A percentile compares a stretch with the other conserved stretches of the same genome.
Conservation (phyloP, 345 rosid species). For the Rhizophora mangle region DNA sequence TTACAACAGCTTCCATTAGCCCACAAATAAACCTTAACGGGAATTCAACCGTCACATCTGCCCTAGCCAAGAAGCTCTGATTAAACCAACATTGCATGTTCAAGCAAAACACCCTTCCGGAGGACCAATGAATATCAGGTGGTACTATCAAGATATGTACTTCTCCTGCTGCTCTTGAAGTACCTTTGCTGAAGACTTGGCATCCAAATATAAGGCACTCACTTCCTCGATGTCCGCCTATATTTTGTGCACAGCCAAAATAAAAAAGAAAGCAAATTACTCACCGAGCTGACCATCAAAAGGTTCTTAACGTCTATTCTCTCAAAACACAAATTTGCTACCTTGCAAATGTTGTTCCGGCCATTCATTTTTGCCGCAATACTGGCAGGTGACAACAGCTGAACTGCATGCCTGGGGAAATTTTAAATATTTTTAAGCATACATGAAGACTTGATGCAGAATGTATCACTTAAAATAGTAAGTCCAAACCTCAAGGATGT, state of each 20-base stretch:
- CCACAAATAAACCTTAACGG: no score
- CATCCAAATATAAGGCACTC: slow-evolving; percentile 67
- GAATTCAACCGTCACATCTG: no score
- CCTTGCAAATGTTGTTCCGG: slow-evolving; percentile 90
- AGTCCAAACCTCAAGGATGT: slow-evolving; percentile 70
- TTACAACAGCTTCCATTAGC: no score
- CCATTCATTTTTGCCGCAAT: slow-evolving; percentile 92
- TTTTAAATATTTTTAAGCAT: neutral
- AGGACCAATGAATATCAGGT: no score
- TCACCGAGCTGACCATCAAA: neutral
- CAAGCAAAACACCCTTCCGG: no score
- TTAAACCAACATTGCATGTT: no score
- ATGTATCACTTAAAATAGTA: neutral
- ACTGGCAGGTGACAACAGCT: slow-evolving; percentile 87
- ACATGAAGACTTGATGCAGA: neutral
- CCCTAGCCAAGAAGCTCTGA: no score
- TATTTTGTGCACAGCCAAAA: slow-evolving; percentile 3
- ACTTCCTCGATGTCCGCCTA: slow-evolving; percentile 94
- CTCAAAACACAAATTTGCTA: slow-evolving; percentile 14
- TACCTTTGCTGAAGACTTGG: slow-evolving; percentile 87
- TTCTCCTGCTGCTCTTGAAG: slow-evolving; percentile 92
- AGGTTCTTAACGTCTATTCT: neutral
- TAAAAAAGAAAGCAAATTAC: neutral
- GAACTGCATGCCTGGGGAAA: slow-evolving; percentile 80
- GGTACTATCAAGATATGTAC: slow-evolving; percentile 56